Conservation (phyloP, 768 basidiomycete species). For the Rhizopogon rudus region DNA sequence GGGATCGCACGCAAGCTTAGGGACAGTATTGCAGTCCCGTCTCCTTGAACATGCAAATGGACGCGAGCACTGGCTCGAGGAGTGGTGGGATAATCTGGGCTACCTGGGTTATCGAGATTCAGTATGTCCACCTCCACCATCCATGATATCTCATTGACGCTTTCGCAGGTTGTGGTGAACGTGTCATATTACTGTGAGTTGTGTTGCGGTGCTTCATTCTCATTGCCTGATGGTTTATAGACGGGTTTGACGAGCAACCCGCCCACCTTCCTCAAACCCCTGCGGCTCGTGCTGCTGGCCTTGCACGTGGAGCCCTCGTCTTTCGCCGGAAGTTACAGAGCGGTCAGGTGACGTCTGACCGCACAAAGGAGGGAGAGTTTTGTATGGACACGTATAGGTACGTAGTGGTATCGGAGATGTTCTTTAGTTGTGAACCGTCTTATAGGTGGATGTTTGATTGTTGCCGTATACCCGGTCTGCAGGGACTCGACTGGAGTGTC, state of each 20-base stretch:
- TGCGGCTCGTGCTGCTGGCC: conserved; percentile 62
- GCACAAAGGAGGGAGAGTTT: conserved; percentile 60
- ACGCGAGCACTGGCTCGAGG: conserved; percentile 78
- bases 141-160: background rate
- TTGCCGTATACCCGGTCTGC: conserved; percentile 69
- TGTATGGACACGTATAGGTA: conserved; percentile 89
- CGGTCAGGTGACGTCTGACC: conserved; percentile 62
- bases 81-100: conserved; percentile 89
- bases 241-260: conserved; percentile 73
- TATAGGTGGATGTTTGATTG: conserved; percentile 91
- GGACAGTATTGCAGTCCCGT: conserved; percentile 56
- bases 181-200: conserved; percentile 89
- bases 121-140: conserved; percentile 34
- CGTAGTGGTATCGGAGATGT: conserved; percentile 3
- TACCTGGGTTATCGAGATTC: conserved; percentile 88
- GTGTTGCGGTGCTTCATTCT: background rate
- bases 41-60: conserved; percentile 51
- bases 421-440: background rate
- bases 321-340: conserved; percentile 67
- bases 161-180: conserved; percentile 70
- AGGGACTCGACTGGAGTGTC: conserved; percentile 74
- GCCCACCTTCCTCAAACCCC: conserved; percentile 51
- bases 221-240: conserved; percentile 31
- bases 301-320: conserved; percentile 67
- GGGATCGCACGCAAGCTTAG: conserved; percentile 33